Base-by-base conservation (phyloP, 192 early-diverging fungal genomes). In the Chytriomyces confervae region DNA sequence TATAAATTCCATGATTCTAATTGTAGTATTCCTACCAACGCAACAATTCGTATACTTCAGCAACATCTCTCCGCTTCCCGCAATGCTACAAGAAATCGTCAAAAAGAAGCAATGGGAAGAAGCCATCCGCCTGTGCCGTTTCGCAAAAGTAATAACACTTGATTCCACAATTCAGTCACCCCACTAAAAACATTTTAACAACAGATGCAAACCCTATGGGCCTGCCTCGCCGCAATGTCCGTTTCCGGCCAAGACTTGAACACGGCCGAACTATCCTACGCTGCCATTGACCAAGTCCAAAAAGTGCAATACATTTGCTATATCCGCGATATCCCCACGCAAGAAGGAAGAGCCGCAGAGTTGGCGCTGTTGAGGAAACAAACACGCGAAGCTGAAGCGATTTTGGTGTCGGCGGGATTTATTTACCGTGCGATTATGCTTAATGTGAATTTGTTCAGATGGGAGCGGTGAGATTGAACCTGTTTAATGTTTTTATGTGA, bases 91-190 rank as follows among this genome's bases (percentile, higher is more conserved):
- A 77, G 89, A 90, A 53, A 82, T 81, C 48, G 76, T 84, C 0
- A 78, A 77, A 62, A 86, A 83, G 46, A 90, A 90, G 69, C 88
- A 89, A 62, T 90, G 89, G 89, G 89, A 90, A 65, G 89, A 86
- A 79, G 86, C 88, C 2, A 86, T 90, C 45, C 78, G 83, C 23
- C 57, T 90, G 23, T 90, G 89, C 65, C 74, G 89, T 62, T 86
- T 80, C 69, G 84, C 84, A 11, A 88, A 90, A 69, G 24, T 27
- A 27, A 27, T n/a, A 27, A 27, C 24, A 27, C 24, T 27, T 27
- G 84, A 84, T 79, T 5, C 7, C 50, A 81, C 7, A 0, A 0
- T 27, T 70, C 7, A 16, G n/a, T 80, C 80, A 24, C 2, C 2
- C n/a, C 24, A 27, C 24, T 27, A n/a, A 6, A 27, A 27, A 0